phyloP scores from a whole-genome alignment of 495 filamentous ascomycete genomes.

The Lepraria neglecta region DNA sequence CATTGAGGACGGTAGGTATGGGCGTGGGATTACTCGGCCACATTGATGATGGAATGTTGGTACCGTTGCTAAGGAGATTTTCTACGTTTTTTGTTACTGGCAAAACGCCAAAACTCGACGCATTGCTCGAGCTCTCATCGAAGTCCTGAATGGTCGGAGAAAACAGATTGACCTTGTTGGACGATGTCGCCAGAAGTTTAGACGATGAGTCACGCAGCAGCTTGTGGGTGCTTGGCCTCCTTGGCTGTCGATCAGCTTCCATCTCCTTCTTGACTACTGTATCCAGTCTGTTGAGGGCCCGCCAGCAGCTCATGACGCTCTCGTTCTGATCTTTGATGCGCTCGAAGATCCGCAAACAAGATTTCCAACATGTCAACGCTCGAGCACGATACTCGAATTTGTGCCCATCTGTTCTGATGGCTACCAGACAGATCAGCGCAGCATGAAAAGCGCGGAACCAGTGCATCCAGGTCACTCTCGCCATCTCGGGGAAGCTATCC shows the following conservation, averaged over 20 bases:
- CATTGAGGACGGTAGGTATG: not conserved
- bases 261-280: not conserved
- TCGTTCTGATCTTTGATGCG: slow-evolving; percentile 1
- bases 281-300: not conserved
- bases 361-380: not conserved
- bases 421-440: slow-evolving; percentile 2
- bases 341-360: not conserved
- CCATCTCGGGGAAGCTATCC: not conserved
- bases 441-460: slow-evolving; percentile 6
- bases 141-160: not conserved
- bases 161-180: not conserved
- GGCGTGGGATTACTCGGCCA: not conserved
- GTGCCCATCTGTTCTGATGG: not conserved
- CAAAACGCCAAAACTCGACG: not conserved
- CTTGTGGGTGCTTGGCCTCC: not conserved
- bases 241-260: not conserved
- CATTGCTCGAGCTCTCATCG: not conserved
- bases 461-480: not conserved
- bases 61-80: not conserved
- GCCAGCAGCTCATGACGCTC: not conserved
- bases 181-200: not conserved
- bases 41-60: not conserved
- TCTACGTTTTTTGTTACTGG: not conserved
- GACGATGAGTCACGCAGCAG: not conserved
- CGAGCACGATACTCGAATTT: not conserved